phyloP scores from a whole-genome alignment of 2,329 filamentous ascomycete genomes.

The Paramyrothecium sp. region DNA sequence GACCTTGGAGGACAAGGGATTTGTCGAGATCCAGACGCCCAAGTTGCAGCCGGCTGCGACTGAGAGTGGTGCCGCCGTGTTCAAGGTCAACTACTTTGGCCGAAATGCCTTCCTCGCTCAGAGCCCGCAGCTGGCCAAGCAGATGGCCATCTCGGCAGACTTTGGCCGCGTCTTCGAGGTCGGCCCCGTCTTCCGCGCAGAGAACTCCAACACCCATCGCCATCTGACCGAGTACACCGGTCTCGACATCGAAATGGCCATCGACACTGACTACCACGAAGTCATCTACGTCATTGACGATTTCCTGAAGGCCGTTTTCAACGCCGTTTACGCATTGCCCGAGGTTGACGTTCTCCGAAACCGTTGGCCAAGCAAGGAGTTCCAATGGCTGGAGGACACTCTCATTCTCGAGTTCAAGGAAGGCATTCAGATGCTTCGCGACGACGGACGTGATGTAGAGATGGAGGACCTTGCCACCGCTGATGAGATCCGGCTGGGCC shows the following conservation, averaged over 20 bases:
- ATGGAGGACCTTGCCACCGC: slow-evolving; percentile 78
- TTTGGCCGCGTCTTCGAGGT: slow-evolving; percentile 84
- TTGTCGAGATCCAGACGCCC: slow-evolving; percentile 91
- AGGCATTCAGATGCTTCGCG: slow-evolving; percentile 77
- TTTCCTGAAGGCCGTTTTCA: slow-evolving; percentile 73
- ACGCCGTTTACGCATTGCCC: slow-evolving; percentile 41
- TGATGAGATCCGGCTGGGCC: slow-evolving; percentile 82
- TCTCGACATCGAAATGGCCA: slow-evolving; percentile 88
- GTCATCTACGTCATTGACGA: slow-evolving; percentile 76
- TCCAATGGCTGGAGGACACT: slow-evolving; percentile 84
- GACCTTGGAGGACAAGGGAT: slow-evolving; percentile 71
- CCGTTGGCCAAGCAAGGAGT: slow-evolving; percentile 82
- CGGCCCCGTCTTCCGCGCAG: slow-evolving; percentile 76
- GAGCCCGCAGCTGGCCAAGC: slow-evolving; percentile 88
- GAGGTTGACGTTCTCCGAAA: slow-evolving; percentile 80
- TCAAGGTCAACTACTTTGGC: slow-evolving; percentile 89
- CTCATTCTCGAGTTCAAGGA: slow-evolving; percentile 78
- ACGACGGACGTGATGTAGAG: slow-evolving; percentile 75
- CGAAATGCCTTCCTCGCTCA: slow-evolving; percentile 85
- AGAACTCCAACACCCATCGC: slow-evolving; percentile 93
- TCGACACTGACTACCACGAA: slow-evolving; percentile 87
- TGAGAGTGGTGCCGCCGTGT: slow-evolving; percentile 88
- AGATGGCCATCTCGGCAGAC: slow-evolving; percentile 88
- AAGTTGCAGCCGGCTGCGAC: slow-evolving; percentile 89
- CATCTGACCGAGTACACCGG: slow-evolving; percentile 95